Percentiles rank a stretch among this genome's conserved stretches.
Evolutionary conservation across 2,329 filamentous ascomycete species (phyloP).

Genomic region (Aspergillus niger): DNA sequence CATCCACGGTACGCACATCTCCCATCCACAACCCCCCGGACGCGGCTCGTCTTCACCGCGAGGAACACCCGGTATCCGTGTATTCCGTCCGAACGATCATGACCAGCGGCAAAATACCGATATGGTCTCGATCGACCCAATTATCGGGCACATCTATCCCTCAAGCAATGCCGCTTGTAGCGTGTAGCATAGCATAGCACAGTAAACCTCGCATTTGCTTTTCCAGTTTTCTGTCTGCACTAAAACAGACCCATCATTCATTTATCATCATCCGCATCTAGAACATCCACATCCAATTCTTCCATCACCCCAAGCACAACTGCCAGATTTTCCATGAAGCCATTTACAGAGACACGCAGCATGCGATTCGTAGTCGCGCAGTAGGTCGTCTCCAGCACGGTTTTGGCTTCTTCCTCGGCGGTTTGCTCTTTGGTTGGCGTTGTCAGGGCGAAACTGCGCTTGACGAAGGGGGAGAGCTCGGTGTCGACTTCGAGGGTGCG

Average conservation of each 20-base stretch:
- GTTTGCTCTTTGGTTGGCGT: constrained; percentile 27
- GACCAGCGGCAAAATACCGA: neutral
- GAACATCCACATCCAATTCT: constrained; percentile 81
- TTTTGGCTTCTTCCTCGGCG: constrained; percentile 39
- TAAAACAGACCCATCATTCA: constrained; percentile 16
- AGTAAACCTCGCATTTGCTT: neutral
- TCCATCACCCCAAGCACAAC: constrained; percentile 88
- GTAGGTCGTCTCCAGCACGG: constrained; percentile 73
- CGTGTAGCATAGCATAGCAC: neutral
- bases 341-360: constrained; percentile 93
- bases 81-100: neutral
- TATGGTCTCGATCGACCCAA: neutral
- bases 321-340: constrained; percentile 87
- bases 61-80: neutral
- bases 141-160: neutral
- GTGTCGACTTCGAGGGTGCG: constrained; percentile 79
- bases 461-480: constrained; percentile 83
- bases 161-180: neutral
- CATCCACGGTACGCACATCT: neutral
- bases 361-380: constrained; percentile 91
- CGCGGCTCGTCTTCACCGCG: neutral
- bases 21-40: neutral
- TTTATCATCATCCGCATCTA: constrained; percentile 49
- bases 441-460: constrained; percentile 67
- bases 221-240: no score